Evolutionary conservation across 2,329 filamentous ascomycete species (phyloP).

Genomic region (Epichloe sp.): DNA sequence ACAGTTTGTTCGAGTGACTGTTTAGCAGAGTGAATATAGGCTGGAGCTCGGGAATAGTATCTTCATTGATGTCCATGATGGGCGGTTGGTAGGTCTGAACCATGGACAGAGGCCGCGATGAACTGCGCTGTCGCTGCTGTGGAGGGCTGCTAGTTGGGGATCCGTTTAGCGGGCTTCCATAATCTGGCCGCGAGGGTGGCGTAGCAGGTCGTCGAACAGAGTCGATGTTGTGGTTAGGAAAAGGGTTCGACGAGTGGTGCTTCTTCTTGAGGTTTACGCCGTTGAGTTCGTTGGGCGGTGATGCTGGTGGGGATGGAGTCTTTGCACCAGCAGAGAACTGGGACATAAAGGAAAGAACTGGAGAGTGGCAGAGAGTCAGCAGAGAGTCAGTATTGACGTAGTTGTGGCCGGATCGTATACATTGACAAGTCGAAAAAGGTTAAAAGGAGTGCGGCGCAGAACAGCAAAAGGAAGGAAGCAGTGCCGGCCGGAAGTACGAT

Average conservation of each 20-base stretch:
- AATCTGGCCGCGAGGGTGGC: slow-evolving; percentile 26
- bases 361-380: slow-evolving; percentile 7
- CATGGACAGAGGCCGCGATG: slow-evolving; percentile 70
- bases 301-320: slow-evolving; percentile 31
- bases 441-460: neutral
- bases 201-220: slow-evolving; percentile 23
- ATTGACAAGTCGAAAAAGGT: neutral
- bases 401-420: neutral
- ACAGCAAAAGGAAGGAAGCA: neutral
- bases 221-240: slow-evolving; percentile 24
- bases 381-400: slow-evolving; percentile 2
- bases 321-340: slow-evolving; percentile 49
- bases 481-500: neutral
- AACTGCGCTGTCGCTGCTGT: slow-evolving; percentile 31
- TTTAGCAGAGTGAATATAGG: slow-evolving; percentile 92
- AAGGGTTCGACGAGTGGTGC: slow-evolving; percentile 18
- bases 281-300: slow-evolving; percentile 26
- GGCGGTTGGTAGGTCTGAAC: slow-evolving; percentile 75
- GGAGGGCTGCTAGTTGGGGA: slow-evolving; percentile 30
- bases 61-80: slow-evolving; percentile 70
- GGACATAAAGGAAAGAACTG: slow-evolving; percentile 84
- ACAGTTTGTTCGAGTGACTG: slow-evolving; percentile 90
- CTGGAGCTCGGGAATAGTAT: slow-evolving; percentile 84
- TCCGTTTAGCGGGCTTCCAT: slow-evolving; percentile 28
- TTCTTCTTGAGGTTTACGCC: slow-evolving; percentile 17